Evolutionary conservation across 164 flowering plant species (phyloP), one percentile per base, ranked within the genome.

Genomic region (Platanus orientalis): DNA sequence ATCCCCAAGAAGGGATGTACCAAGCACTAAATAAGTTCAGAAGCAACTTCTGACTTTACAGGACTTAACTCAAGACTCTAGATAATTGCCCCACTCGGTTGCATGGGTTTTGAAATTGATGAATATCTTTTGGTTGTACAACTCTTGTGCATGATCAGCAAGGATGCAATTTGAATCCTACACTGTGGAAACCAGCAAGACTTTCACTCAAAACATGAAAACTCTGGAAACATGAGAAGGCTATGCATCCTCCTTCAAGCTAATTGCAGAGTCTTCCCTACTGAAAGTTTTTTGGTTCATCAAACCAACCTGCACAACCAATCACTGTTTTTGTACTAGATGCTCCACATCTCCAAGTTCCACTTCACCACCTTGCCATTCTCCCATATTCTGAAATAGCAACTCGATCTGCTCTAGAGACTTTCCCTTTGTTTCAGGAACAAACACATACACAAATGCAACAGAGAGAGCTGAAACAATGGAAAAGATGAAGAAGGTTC

Each of bases 341-440:
- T 78, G 88, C 66, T 88, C 88, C 42, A 66, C 84, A 72, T 89
- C 98, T 60, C 83, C 88, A 11, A 84, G 81, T 72, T 92, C 88
- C 24, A 80, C 75, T 68, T 85, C 83, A 32, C 79, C 69, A 52
- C 59, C 78, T 65, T 70, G 73, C 77, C 66, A 72, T 23, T 69
- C 85, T n/a, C 60, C 66, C 40, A 64, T 77, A 30, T 81, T 69
- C 65, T 85, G 78, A 70, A 89, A 90, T 62, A 89, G 58, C 76
- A 76, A 27, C 77, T 85, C 97, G 17, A 93, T 90, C 73, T 93
- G 81, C 71, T 93, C 98, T 65, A 93, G 63, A 6, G 95, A 83
- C 61, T 89, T 93, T 6, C 98, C 98, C 72, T 83, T 90, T 2
- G 98, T 93, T 71, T 93, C 96, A 3, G 98, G 98, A 49, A 93